Conservation (phyloP, 1,284 basidiomycete genomes). For the Phylloporus sp. region DNA sequence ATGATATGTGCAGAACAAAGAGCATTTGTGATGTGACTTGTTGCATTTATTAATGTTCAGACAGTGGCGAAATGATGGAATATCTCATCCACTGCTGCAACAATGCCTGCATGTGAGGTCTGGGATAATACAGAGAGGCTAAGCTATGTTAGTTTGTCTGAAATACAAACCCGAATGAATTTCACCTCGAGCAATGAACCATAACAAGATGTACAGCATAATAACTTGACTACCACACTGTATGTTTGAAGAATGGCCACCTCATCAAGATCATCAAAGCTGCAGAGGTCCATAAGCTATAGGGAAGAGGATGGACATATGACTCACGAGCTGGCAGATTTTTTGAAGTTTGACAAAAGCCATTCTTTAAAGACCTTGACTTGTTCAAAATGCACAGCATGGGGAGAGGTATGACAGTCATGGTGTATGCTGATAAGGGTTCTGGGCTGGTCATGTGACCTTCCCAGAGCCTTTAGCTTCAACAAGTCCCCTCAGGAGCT, state of each 20-base stretch:
- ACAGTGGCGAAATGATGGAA: slow-evolving; percentile 68
- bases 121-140: slow-evolving; percentile 60
- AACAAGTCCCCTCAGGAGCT: no score
- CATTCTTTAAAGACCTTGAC: slow-evolving; percentile 67
- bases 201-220: slow-evolving; percentile 65
- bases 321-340: slow-evolving; percentile 46
- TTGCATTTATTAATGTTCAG: slow-evolving; percentile 77
- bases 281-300: slow-evolving; percentile 9
- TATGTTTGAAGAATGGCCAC: slow-evolving; percentile 52
- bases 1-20: slow-evolving; percentile 65
- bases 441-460: no score
- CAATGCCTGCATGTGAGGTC: slow-evolving; percentile 51
- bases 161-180: background rate
- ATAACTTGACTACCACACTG: slow-evolving; percentile 59
- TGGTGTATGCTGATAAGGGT: slow-evolving; percentile 41
- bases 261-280: slow-evolving; percentile 33
- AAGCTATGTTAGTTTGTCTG: slow-evolving; percentile 46
- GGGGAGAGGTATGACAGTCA: slow-evolving; percentile 50
- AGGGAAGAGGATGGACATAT: background rate
- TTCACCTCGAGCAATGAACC: slow-evolving; percentile 67
- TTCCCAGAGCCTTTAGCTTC: no score
- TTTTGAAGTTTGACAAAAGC: slow-evolving; percentile 68
- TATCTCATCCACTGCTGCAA: slow-evolving; percentile 65
- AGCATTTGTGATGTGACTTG: slow-evolving; percentile 54
- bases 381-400: slow-evolving; percentile 70